Conservation (phyloP, 768 basidiomycete species). For the Phaeolepiota aurea region DNA sequence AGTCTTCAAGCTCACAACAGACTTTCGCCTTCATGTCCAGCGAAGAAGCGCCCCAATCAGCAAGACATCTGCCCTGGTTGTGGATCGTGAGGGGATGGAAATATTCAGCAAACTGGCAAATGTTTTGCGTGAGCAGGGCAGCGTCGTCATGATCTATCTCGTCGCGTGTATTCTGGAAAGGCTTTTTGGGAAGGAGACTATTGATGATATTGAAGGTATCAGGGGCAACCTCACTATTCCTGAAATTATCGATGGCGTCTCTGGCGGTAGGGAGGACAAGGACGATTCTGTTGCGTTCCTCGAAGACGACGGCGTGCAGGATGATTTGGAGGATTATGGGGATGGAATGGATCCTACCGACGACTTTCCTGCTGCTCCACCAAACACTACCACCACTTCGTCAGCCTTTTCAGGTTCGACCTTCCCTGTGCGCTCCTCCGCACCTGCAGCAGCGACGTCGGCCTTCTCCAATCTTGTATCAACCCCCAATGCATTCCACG, state of each 20-base stretch:
- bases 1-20: conserved; percentile 74
- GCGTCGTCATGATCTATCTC: conserved; percentile 71
- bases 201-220: conserved; percentile 66
- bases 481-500: conserved; percentile 28
- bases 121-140: conserved; percentile 58
- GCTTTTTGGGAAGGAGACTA: conserved; percentile 76
- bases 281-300: conserved; percentile 15
- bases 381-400: not conserved
- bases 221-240: conserved; percentile 45
- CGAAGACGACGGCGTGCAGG: conserved; percentile 17
- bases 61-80: conserved; percentile 54
- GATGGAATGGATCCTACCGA: conserved; percentile 12
- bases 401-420: conserved; percentile 12
- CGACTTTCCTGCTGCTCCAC: conserved; percentile 3
- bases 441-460: conserved; percentile 15
- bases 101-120: conserved; percentile 57
- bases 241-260: conserved; percentile 64
- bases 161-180: conserved; percentile 84
- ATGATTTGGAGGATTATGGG: conserved; percentile 5
- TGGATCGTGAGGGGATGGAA: conserved; percentile 59
- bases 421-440: conserved; percentile 4
- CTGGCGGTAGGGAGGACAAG: conserved; percentile 14
- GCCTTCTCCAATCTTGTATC: conserved; percentile 32
- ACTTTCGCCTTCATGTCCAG: conserved; percentile 77
- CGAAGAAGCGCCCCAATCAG: conserved; percentile 65